These are phyloP conservation scores for Iris pallida DNA, from an alignment of 116 monocot genomes.

Conservation along the genomic window DNA sequence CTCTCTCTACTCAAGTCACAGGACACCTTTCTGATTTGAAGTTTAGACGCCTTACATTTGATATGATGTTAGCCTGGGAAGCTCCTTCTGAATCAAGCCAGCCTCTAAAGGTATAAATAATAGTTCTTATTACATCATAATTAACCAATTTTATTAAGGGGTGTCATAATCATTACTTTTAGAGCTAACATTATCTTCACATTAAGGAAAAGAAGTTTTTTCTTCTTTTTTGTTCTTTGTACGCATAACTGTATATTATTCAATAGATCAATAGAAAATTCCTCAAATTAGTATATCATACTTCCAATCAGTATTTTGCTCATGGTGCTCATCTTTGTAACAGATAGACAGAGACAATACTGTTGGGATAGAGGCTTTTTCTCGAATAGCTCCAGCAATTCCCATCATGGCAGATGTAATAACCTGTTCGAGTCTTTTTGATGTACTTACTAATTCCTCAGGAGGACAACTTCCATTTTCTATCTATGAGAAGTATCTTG, in stretches of 20 bases:
- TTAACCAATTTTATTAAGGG: background rate
- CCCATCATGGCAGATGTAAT: slow-evolving; percentile 32
- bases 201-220: background rate
- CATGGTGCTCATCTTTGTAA: background rate
- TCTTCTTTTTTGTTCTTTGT: background rate
- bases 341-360: slow-evolving; percentile 33
- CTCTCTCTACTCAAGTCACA: slow-evolving; percentile 17
- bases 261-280: too few relatives aligned
- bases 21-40: slow-evolving; percentile 25
- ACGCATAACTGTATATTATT: too few relatives aligned
- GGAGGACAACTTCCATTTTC: slow-evolving; percentile 30
- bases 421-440: slow-evolving; percentile 27
- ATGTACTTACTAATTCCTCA: slow-evolving; percentile 29
- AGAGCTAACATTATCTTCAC: background rate
- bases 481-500: slow-evolving; percentile 42
- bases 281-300: too few relatives aligned
- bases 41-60: slow-evolving; percentile 37
- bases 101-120: slow-evolving; percentile 14
- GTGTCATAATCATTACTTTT: background rate
- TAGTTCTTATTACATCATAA: background rate
- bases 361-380: slow-evolving; percentile 37
- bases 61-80: slow-evolving; percentile 58
- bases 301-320: too few relatives aligned
- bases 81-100: slow-evolving; percentile 23
- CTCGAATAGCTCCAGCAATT: slow-evolving; percentile 38